Evolutionary conservation across 345 rosid species (phyloP).

Genomic region (Barbarea vulgaris): DNA sequence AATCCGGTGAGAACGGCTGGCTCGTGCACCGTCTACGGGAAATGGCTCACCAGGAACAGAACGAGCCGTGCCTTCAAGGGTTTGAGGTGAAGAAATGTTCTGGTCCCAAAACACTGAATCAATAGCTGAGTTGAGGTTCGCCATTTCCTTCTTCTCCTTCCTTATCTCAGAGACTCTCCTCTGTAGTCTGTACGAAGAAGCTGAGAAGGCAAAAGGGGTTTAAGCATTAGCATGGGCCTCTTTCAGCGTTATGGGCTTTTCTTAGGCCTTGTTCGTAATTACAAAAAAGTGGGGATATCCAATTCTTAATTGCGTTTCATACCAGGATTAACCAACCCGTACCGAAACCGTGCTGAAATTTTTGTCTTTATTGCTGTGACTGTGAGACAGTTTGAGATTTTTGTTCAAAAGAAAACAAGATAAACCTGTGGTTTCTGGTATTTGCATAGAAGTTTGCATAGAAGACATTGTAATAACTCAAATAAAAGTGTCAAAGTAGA

Average conservation of each 20-base stretch:
- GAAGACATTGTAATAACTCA: not conserved
- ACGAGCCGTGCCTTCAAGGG: conserved; percentile 66
- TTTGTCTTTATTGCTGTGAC: too few species aligned
- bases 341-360: not conserved
- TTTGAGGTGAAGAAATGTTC: conserved; percentile 59
- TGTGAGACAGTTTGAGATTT: not conserved
- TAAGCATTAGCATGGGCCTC: conserved; percentile 32
- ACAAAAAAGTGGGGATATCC: not conserved
- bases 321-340: not conserved
- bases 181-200: conserved; percentile 1
- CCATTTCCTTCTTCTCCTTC: conserved; percentile 53
- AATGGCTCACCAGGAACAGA: conserved; percentile 77
- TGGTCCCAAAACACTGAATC: conserved; percentile 87
- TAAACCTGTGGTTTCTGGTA: not conserved
- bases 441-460: not conserved
- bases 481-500: not conserved
- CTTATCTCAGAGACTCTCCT: conserved; percentile 36
- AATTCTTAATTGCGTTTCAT: not conserved
- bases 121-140: conserved; percentile 71
- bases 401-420: not conserved
- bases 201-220: conserved; percentile 19
- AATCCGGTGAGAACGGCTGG: conserved; percentile 74
- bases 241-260: not conserved
- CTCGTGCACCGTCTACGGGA: conserved; percentile 67
- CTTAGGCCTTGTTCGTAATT: not conserved